These are phyloP conservation scores for Globisporangium nagaii DNA, from an alignment of 352 stramenopile species.

Conservation along the genomic window DNA sequence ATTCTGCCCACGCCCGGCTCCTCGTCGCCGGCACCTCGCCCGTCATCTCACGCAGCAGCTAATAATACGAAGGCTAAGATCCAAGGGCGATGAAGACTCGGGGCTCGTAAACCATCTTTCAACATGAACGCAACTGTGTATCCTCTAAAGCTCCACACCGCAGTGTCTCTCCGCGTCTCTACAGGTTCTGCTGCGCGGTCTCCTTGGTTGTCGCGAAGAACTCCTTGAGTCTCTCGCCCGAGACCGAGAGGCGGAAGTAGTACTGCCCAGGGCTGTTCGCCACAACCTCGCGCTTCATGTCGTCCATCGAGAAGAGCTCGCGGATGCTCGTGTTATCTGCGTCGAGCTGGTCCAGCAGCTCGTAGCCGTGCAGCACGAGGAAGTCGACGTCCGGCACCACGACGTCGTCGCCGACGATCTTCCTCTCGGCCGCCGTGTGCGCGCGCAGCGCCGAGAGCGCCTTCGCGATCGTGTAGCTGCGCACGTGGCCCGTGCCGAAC, in stretches of 20 bases:
- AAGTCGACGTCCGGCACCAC: constrained; percentile 59
- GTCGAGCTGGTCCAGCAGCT: constrained; percentile 77
- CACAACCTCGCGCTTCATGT: constrained; percentile 58
- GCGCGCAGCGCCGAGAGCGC: constrained; percentile 48
- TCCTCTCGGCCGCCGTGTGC: constrained; percentile 18
- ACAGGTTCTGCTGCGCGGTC: constrained; percentile 26
- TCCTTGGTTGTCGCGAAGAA: constrained; percentile 53
- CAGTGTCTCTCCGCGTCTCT: not conserved
- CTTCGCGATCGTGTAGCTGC: constrained; percentile 60
- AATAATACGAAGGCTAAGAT: not conserved
- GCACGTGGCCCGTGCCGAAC: constrained; percentile 49
- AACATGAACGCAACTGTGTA: not conserved
- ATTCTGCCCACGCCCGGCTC: not conserved
- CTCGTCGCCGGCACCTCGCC: not conserved
- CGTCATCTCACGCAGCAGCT: not conserved
- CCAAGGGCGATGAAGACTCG: too few species aligned
- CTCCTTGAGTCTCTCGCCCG: constrained; percentile 35
- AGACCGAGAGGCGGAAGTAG: constrained; percentile 50
- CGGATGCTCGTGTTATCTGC: constrained; percentile 56
- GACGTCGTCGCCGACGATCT: constrained; percentile 26
- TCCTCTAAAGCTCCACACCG: not conserved
- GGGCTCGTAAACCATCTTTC: too few species aligned
- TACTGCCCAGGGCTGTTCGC: constrained; percentile 32
- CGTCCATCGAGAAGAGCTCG: constrained; percentile 79
- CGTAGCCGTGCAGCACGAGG: constrained; percentile 65